Conservation (phyloP, 352 stramenopile genomes). For the Phytophthora hibernalis region DNA sequence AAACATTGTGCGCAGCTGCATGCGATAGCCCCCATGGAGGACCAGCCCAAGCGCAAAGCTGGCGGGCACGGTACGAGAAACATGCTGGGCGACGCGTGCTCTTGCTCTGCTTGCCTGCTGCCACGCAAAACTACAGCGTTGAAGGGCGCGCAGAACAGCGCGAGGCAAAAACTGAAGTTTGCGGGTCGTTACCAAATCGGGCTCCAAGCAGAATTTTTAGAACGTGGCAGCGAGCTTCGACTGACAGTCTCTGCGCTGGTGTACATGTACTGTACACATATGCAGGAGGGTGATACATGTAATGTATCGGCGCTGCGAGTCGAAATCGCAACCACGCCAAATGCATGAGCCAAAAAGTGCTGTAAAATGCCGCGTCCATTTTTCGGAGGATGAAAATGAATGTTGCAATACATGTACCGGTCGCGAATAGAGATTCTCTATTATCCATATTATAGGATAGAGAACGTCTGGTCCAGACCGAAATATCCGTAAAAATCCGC, state of each 20-base stretch:
- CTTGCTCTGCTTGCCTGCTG: background rate
- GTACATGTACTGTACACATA: too few species aligned
- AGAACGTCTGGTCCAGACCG: too few species aligned
- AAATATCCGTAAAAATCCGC: too few species aligned
- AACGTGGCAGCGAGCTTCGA: background rate
- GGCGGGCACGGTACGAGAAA: conserved; percentile 12
- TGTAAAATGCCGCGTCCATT: too few species aligned
- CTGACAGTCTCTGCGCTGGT: background rate
- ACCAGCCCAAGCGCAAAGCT: background rate
- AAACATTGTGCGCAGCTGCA: conserved; percentile 27
- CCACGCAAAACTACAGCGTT: conserved; percentile 1
- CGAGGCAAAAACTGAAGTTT: conserved; percentile 6
- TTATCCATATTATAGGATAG: too few species aligned
- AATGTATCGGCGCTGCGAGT: background rate
- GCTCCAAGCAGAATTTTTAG: background rate
- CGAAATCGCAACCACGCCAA: too few species aligned
- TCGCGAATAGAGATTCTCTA: too few species aligned
- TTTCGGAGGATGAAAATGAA: too few species aligned
- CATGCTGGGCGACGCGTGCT: background rate
- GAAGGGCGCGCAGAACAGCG: too few species aligned
- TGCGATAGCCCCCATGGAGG: conserved; percentile 1
- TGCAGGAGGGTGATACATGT: background rate
- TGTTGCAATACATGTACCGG: too few species aligned
- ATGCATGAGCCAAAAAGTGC: background rate
- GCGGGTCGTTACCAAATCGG: background rate